Evolutionary conservation across 441 rosid species (phyloP), one percentile per base, ranked within the genome.

Genomic region (Hura crepitans): DNA sequence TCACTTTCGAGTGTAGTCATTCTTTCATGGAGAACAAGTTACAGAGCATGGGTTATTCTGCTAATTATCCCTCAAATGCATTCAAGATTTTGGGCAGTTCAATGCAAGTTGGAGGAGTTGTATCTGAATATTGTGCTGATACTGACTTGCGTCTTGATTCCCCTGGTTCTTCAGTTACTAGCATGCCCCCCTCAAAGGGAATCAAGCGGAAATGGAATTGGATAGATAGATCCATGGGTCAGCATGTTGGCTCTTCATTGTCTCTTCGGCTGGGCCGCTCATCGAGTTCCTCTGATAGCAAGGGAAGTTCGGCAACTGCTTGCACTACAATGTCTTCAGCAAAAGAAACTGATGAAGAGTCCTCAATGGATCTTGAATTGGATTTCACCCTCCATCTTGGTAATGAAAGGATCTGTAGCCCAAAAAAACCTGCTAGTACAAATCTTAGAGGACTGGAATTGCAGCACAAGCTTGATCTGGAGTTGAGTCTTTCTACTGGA

Each of bases 201-300:
- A 66, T 77, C 70, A 94, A 94, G 77, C 86, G 97, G 75, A 94
- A 90, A 77, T 77, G 91, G 96, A 83, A 69, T 79, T 75, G 84
- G 69, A 74, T 93, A 31, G 80, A 78, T 68, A 81, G 84, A 67
- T 72, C 85, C 14, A 31, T 75, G 68, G 79, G 65, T 67, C 81
- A 62, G 62, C 78, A 81, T 79, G 81, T 78, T 81, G 93, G 89
- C 72, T 87, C 97, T 54, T 84, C 85, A 43, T 80, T 94, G 68
- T 87, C 87, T 56, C 96, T 94, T 67, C 91, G 94, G 75, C 80
- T 94, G 20, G 92, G 96, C 57, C 82, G 77, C 57, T 75, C 93
- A 12, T 68, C 94, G 9, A 90, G 97, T 81, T 94, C 99, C 67
- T 89, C 99, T 4, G 97, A 92, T 76, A 90, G 96, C 80, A 90